Percentiles rank a stretch among this genome's conserved stretches.
Conservation (phyloP, 2,329 filamentous ascomycete genomes). For the Phoma sp. region DNA sequence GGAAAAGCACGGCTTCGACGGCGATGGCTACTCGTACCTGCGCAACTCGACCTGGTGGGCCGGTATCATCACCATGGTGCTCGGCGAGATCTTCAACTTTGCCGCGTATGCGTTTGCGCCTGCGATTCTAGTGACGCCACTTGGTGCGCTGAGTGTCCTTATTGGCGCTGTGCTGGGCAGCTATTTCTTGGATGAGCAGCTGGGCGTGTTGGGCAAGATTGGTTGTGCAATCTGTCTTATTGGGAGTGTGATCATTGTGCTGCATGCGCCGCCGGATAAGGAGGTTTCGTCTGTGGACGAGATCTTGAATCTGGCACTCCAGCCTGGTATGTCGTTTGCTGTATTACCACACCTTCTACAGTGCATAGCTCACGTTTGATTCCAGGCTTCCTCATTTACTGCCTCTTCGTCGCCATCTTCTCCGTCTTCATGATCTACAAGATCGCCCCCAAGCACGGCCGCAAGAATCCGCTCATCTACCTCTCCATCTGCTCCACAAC, state of each 20-base stretch:
- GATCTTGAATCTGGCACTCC: conserved; percentile 87
- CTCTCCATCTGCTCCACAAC: conserved; percentile 98
- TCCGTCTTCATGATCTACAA: conserved; percentile 96
- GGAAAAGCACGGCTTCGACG: conserved; percentile 92
- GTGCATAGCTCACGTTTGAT: too few relatives aligned
- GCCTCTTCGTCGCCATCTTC: conserved; percentile 79
- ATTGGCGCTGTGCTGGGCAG: conserved; percentile 94
- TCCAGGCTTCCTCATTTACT: conserved; percentile 88
- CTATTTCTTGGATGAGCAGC: conserved; percentile 89
- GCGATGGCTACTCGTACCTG: conserved; percentile 93
- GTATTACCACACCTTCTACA: too few relatives aligned
- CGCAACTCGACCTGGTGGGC: conserved; percentile 98
- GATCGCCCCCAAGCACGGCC: conserved; percentile 86
- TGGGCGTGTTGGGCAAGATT: conserved; percentile 90
- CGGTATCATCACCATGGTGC: conserved; percentile 85
- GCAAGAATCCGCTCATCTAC: conserved; percentile 94
- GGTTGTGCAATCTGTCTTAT: conserved; percentile 96
- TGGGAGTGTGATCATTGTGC: conserved; percentile 94
- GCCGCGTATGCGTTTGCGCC: conserved; percentile 98
- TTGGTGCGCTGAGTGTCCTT: conserved; percentile 91
- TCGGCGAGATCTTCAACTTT: conserved; percentile 96
- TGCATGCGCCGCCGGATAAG: conserved; percentile 94
- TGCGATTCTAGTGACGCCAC: conserved; percentile 95
- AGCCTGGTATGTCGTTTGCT: conserved; percentile 73
- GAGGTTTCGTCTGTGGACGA: conserved; percentile 90